These are phyloP conservation scores for Euphorbia tirucalli DNA, from an alignment of 345 rosid species.

Conservation along the genomic window DNA sequence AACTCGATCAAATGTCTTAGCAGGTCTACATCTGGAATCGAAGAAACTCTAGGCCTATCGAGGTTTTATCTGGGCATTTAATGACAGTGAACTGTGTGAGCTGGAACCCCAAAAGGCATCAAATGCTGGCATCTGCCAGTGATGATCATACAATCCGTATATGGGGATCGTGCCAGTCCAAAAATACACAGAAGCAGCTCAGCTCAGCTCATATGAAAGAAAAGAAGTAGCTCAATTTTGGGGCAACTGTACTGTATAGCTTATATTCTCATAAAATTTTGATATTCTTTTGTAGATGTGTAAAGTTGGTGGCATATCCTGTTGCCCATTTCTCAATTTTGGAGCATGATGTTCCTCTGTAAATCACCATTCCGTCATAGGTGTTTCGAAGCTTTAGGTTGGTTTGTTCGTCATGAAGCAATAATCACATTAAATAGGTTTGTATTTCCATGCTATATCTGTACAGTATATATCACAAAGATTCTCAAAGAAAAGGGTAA, in stretches of 20 bases:
- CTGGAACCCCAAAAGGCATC: slow-evolving; percentile 77
- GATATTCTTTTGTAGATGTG: slow-evolving; percentile 24
- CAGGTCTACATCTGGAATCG: slow-evolving; percentile 88
- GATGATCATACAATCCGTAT: slow-evolving; percentile 75
- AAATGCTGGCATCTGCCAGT: slow-evolving; percentile 83
- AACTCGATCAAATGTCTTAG: slow-evolving; percentile 8
- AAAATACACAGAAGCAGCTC: slow-evolving; percentile 16
- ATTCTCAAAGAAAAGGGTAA: no score
- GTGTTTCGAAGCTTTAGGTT: neutral
- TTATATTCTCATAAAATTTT: slow-evolving; percentile 14
- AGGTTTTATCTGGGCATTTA: slow-evolving; percentile 70
- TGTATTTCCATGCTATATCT: no score
- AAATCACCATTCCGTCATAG: slow-evolving; percentile 28
- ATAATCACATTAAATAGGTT: no score
- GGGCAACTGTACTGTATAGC: slow-evolving; percentile 19
- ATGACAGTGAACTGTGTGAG: slow-evolving; percentile 84
- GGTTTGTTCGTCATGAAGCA: neutral
- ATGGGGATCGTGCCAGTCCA: slow-evolving; percentile 58
- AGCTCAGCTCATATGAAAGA: slow-evolving; percentile 21
- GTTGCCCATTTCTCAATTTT: slow-evolving; percentile 31
- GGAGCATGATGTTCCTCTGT: slow-evolving; percentile 19
- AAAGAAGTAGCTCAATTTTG: slow-evolving; percentile 3
- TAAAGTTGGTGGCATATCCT: slow-evolving; percentile 17
- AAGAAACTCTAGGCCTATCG: slow-evolving; percentile 48
- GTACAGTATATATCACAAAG: no score